These are phyloP conservation scores for Penicillium sp. DNA, from an alignment of 2,329 filamentous ascomycete genomes.

Conservation along the genomic window DNA sequence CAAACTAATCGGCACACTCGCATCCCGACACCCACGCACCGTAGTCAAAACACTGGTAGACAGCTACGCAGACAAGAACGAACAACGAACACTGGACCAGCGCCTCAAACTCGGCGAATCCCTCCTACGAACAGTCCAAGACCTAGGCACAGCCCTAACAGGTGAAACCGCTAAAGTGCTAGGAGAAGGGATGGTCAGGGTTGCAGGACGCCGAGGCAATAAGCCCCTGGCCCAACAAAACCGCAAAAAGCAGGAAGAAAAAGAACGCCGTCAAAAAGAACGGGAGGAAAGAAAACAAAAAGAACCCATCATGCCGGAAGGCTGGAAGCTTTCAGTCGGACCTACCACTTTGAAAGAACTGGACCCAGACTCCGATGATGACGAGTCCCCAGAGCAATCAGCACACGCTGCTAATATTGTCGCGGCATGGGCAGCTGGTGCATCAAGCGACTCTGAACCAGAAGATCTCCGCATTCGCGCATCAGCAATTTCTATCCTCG, in stretches of 20 bases:
- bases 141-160: constrained; percentile 38
- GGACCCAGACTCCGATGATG: constrained; percentile 32
- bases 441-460: constrained; percentile 38
- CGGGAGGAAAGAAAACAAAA: constrained; percentile 30
- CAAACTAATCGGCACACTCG: constrained; percentile 41
- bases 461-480: constrained; percentile 45
- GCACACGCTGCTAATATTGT: constrained; percentile 38
- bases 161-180: constrained; percentile 40
- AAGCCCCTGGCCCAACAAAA: constrained; percentile 37
- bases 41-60: constrained; percentile 43
- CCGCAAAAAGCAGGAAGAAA: constrained; percentile 29
- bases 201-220: constrained; percentile 41
- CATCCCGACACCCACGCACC: constrained; percentile 44
- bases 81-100: constrained; percentile 40
- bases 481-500: constrained; percentile 47
- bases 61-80: constrained; percentile 40
- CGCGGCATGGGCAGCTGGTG: constrained; percentile 43
- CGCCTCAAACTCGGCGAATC: constrained; percentile 45
- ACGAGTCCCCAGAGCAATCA: constrained; percentile 36
- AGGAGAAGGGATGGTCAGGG: constrained; percentile 40
- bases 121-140: constrained; percentile 42
- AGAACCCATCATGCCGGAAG: constrained; percentile 26
- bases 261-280: constrained; percentile 26
- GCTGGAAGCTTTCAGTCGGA: constrained; percentile 31
- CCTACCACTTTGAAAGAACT: constrained; percentile 3